Evolutionary conservation across 192 early-diverging fungal genomes (phyloP).

Genomic region (Coemansia sp.): DNA sequence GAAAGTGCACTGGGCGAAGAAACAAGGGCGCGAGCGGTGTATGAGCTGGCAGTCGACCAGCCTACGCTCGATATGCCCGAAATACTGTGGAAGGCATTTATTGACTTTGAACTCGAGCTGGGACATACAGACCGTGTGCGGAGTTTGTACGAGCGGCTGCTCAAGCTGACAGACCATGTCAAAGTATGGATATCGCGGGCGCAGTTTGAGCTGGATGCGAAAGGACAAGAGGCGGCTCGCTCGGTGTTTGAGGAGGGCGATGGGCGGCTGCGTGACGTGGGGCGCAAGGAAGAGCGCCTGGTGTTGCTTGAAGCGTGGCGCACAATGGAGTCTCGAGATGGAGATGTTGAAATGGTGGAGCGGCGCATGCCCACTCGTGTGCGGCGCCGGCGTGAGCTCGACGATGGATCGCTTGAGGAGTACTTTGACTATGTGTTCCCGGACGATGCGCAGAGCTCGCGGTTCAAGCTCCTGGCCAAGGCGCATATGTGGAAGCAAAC

Average conservation of each 20-base stretch:
- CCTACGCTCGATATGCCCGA: constrained; percentile 96
- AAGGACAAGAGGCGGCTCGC: constrained; percentile 56
- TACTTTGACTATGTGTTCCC: constrained; percentile 99
- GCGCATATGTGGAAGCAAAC: constrained; percentile 80
- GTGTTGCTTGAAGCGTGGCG: constrained; percentile 87
- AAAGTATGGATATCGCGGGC: constrained; percentile 97
- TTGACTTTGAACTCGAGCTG: constrained; percentile 89
- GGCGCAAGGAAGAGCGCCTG: constrained; percentile 74
- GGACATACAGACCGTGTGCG: constrained; percentile 79
- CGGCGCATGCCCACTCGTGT: constrained; percentile 84
- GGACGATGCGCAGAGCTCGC: constrained; percentile 84
- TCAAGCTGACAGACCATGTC: constrained; percentile 88
- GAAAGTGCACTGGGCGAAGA: constrained; percentile 83
- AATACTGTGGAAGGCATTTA: constrained; percentile 96
- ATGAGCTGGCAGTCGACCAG: constrained; percentile 89
- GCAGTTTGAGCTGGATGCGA: constrained; percentile 78
- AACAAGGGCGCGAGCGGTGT: constrained; percentile 82
- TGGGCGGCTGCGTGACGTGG: constrained; percentile 64
- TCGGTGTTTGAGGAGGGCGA: constrained; percentile 76
- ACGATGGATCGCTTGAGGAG: constrained; percentile 82
- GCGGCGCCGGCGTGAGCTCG: constrained; percentile 76
- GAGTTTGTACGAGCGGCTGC: constrained; percentile 77
- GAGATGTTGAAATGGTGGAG: constrained; percentile 65
- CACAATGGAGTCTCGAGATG: constrained; percentile 53
- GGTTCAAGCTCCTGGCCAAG: constrained; percentile 87